These are phyloP conservation scores for Hypomyces perniciosus DNA, from an alignment of 2,329 filamentous ascomycete genomes.

Conservation along the genomic window DNA sequence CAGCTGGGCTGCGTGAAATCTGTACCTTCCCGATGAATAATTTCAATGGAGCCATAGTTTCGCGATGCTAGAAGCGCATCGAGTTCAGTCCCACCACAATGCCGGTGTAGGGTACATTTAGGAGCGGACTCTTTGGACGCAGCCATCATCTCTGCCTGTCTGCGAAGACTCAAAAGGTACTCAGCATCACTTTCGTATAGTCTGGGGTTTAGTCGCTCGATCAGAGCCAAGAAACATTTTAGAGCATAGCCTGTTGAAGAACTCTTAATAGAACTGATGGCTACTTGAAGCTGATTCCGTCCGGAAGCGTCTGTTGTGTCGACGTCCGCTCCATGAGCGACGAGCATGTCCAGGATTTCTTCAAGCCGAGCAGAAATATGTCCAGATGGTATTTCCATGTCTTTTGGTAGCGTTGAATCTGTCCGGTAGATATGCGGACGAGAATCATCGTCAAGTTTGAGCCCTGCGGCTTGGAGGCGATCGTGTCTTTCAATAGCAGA, in stretches of 20 bases:
- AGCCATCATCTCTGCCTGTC: too few species aligned
- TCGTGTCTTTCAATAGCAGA: too few species aligned
- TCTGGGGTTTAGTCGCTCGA: too few species aligned
- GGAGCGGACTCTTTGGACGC: not conserved
- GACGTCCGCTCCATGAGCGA: constrained; percentile 12
- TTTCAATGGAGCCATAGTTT: not conserved
- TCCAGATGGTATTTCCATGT: not conserved
- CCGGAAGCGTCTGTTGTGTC: too few species aligned
- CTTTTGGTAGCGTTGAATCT: not conserved
- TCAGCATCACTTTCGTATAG: too few species aligned
- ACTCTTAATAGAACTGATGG: not conserved
- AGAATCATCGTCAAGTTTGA: not conserved
- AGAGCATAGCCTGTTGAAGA: not conserved
- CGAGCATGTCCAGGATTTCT: constrained; percentile 21
- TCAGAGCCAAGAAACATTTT: not conserved
- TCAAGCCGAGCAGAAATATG: constrained; percentile 14
- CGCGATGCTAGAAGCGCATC: not conserved
- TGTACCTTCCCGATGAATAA: not conserved
- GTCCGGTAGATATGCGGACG: not conserved
- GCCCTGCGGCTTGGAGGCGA: too few species aligned
- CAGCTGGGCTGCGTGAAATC: not conserved
- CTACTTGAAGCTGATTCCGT: not conserved
- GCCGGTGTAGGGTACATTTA: too few species aligned
- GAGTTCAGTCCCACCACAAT: not conserved
- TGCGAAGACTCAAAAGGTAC: too few species aligned